Conservation (phyloP, 441 rosid species). For the Erodium trifolium region DNA sequence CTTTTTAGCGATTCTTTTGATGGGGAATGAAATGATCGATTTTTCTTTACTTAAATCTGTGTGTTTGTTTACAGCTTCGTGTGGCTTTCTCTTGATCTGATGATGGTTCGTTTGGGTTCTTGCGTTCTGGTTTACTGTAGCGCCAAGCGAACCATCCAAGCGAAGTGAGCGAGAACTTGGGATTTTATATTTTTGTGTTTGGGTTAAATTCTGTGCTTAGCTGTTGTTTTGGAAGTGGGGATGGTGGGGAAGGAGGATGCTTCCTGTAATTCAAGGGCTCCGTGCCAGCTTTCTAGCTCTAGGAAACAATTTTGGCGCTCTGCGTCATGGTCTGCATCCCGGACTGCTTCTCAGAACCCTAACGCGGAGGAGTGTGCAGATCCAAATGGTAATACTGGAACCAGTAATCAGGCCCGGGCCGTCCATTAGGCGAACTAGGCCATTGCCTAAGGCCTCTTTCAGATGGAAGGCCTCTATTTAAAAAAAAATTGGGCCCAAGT, state of each 20-base stretch:
- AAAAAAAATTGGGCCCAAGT: no score
- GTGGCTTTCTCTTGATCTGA: slow-evolving; percentile 5
- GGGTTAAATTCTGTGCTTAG: background rate
- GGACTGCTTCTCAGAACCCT: slow-evolving; percentile 57
- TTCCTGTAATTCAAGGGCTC: slow-evolving; percentile 38
- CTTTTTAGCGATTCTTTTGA: background rate
- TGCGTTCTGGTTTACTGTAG: background rate
- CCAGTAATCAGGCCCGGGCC: no score
- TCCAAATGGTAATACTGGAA: slow-evolving; percentile 34
- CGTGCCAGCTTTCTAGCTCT: slow-evolving; percentile 46
- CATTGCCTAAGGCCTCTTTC: no score
- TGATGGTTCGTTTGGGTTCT: background rate
- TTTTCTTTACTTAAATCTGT: background rate
- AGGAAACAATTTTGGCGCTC: slow-evolving; percentile 88
- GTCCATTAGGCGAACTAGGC: no score
- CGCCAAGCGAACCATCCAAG: background rate
- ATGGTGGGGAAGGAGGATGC: slow-evolving; percentile 88
- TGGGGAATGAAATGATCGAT: background rate
- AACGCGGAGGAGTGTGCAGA: slow-evolving; percentile 39
- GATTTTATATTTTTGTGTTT: slow-evolving; percentile 21
- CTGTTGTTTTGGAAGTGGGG: slow-evolving; percentile 26
- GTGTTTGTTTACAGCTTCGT: background rate
- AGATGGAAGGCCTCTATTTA: no score
- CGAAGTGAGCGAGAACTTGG: background rate
- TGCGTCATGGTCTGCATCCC: slow-evolving; percentile 92